phyloP scores from a whole-genome alignment of 805 yeast genomes.

The Starmera amethionina region DNA sequence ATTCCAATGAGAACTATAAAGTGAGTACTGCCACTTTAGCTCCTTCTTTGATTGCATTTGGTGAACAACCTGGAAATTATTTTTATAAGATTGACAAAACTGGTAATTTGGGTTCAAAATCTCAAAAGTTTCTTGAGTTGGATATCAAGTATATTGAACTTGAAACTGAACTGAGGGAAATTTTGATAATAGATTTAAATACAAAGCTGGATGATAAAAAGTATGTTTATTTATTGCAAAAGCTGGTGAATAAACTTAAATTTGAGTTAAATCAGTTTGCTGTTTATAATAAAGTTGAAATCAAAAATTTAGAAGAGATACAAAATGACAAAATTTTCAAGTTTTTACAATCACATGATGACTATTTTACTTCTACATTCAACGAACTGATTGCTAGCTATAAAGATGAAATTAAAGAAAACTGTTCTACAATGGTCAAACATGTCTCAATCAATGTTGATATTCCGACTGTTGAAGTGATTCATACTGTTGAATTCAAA shows the following conservation, averaged over 20 bases:
- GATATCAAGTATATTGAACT: conserved; percentile 36
- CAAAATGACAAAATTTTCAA: too few relatives aligned
- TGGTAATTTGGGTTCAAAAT: conserved; percentile 7
- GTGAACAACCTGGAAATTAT: conserved; percentile 60
- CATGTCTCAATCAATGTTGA: conserved; percentile 44
- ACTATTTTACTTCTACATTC: too few relatives aligned
- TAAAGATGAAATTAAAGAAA: conserved; percentile 1
- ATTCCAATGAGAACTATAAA: conserved; percentile 22
- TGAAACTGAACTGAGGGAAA: conserved; percentile 30
- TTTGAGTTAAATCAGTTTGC: conserved; percentile 26
- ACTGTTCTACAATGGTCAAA: not conserved
- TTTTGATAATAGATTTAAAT: conserved; percentile 10
- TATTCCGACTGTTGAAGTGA: conserved; percentile 47
- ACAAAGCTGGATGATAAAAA: conserved; percentile 2
- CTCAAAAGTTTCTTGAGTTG: conserved; percentile 31
- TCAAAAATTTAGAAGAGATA: conserved; percentile 5
- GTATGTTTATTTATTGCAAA: conserved; percentile 11
- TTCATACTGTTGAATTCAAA: conserved; percentile 46
- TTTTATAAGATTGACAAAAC: conserved; percentile 41
- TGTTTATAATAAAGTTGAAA: conserved; percentile 11
- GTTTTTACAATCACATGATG: too few relatives aligned
- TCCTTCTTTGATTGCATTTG: conserved; percentile 38
- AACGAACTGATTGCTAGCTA: not conserved
- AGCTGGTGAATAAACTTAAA: conserved; percentile 12
- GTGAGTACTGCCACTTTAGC: conserved; percentile 23